phyloP scores from a whole-genome alignment of 371 early-diverging fungal genomes.

The Saksenaea vasiformis region DNA sequence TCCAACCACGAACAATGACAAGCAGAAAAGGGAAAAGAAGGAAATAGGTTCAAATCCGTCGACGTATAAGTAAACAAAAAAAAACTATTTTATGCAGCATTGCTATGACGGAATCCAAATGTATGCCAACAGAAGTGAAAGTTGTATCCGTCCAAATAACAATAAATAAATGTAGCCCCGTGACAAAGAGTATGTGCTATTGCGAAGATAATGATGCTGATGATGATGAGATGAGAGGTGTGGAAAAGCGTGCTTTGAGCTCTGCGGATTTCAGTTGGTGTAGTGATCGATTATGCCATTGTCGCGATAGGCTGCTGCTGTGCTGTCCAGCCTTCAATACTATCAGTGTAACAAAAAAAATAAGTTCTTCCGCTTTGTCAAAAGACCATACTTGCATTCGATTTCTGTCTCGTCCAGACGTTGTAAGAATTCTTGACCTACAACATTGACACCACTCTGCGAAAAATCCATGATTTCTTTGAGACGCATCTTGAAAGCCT shows the following conservation, averaged over 20 bases:
- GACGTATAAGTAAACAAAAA: too few species aligned
- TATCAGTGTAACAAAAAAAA: constrained; percentile 5
- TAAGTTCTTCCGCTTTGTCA: not conserved
- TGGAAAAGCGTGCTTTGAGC: constrained; percentile 4
- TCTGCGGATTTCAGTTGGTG: constrained; percentile 20
- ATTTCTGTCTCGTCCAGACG: constrained; percentile 51
- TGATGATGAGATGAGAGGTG: not conserved
- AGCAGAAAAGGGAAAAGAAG: too few species aligned
- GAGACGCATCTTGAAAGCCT: constrained; percentile 42
- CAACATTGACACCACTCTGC: constrained; percentile 27
- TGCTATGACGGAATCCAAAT: too few species aligned
- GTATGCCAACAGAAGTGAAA: too few species aligned
- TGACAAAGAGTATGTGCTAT: not conserved
- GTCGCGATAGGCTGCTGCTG: constrained; percentile 26
- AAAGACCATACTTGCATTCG: constrained; percentile 35
- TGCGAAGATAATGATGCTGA: not conserved
- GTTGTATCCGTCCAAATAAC: not conserved
- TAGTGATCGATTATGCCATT: constrained; percentile 33
- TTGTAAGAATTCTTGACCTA: constrained; percentile 41
- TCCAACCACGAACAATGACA: too few species aligned
- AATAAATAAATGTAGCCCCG: too few species aligned
- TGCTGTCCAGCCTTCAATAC: constrained; percentile 46
- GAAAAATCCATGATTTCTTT: constrained; percentile 43
- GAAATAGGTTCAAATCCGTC: too few species aligned
- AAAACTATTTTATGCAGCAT: too few species aligned